Evolutionary conservation across 371 early-diverging fungal species (phyloP), one percentile per base, ranked within the genome.

Genomic region (Encephalitozoon romaleae): DNA sequence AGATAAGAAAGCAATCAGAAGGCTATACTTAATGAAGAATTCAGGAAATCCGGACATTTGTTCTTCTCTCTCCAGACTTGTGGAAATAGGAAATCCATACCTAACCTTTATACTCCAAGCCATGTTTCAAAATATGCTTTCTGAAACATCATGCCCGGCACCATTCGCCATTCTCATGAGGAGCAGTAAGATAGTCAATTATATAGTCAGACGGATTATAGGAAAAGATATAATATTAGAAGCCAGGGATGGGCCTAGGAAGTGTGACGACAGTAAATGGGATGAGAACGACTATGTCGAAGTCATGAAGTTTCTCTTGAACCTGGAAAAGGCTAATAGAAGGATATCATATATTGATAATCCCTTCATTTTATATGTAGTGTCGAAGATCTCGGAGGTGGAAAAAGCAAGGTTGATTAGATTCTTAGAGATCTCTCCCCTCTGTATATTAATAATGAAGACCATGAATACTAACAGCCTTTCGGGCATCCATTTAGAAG

Each of bases 401-500:
- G n/a, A n/a, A 25, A 72, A 65, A 39, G n/a, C 34, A 11, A 18
- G 32, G 9, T 15, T 72, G 12, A 64, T 72, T 26, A 65, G 38
- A 30, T 26, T 28, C n/a, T 38, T 38, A 23, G 41, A 65, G 23
- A 49, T 72, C 41, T 63, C 73, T 65, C 73, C 73, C 1, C n/a
- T 72, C n/a, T n/a, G 34, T n/a, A 41, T 55, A 49, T 11, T 51
- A 26, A 23, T 72, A 30, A 28, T 72, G 23, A 23, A 39, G n/a
- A 38, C n/a, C 8, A 65, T 72, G 26, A 52, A 39, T 4, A 9
- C 28, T 8, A 18, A 5, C n/a, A 25, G 15, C 15, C 21, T 72
- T 9, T 15, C 9, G 8, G 51, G 25, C 25, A 25, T 12, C 9
- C 42, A 39, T 30, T 28, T 34, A 12, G 26, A n/a, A 51, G n/a